phyloP scores from a whole-genome alignment of 306 rosid genomes.

The Citrullus mucosospermus region DNA sequence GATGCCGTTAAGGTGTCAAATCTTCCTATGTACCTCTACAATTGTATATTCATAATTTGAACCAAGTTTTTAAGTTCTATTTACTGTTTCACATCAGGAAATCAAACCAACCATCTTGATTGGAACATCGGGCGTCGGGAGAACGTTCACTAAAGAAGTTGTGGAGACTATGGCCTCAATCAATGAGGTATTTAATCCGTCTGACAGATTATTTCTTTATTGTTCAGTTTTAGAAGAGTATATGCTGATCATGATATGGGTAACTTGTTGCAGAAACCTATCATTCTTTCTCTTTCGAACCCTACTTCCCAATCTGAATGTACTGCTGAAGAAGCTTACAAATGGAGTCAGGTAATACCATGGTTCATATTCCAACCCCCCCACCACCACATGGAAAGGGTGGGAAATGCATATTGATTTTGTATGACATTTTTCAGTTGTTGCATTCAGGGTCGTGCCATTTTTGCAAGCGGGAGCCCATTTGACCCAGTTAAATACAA shows the following conservation, averaged over 20 bases:
- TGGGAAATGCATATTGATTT: neutral
- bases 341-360: conserved; percentile 37
- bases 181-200: conserved; percentile 41
- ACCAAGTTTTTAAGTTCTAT: neutral
- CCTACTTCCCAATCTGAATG: conserved; percentile 64
- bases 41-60: neutral
- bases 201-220: neutral
- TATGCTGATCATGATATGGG: conserved; percentile 1
- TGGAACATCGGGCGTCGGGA: conserved; percentile 14
- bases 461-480: conserved; percentile 89
- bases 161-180: conserved; percentile 15
- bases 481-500: conserved; percentile 67
- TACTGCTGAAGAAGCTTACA: conserved; percentile 54
- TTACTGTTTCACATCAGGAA: conserved; percentile 3
- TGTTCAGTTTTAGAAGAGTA: neutral
- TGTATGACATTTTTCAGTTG: neutral
- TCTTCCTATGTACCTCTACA: neutral
- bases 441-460: conserved; percentile 59
- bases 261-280: conserved; percentile 30
- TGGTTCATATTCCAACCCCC: neutral
- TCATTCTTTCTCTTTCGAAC: conserved; percentile 47
- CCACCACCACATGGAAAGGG: no score
- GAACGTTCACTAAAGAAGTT: conserved; percentile 14
- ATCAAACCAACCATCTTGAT: conserved; percentile 15
- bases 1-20: conserved; percentile 14